These are phyloP conservation scores for Scutellaria minor DNA, from an alignment of 257 asterid species.

Conservation along the genomic window DNA sequence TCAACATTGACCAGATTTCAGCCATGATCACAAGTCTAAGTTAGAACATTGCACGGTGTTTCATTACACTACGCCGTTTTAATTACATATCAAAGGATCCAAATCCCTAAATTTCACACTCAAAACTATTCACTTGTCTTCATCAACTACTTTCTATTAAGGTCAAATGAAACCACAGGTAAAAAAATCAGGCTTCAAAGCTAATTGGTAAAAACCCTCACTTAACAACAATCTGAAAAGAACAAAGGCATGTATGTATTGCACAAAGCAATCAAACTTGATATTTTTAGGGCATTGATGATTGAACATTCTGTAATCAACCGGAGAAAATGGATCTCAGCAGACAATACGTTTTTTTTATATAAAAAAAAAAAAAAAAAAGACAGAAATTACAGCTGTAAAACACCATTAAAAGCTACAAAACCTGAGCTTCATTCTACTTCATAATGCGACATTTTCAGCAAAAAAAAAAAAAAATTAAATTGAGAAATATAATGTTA, in stretches of 20 bases:
- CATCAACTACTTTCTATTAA: no score
- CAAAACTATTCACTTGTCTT: not conserved
- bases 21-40: not conserved
- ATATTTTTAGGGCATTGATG: not conserved
- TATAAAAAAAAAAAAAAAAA: not conserved
- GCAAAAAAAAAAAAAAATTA: not conserved
- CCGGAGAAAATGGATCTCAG: not conserved
- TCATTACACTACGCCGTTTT: no score
- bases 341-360: not conserved
- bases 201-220: no score
- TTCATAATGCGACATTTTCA: not conserved
- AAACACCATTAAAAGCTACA: constrained; percentile 11
- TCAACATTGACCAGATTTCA: constrained; percentile 31
- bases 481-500: constrained; percentile 2
- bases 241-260: not conserved
- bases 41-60: no score
- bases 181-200: no score
- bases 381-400: not conserved
- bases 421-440: not conserved
- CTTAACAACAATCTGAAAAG: no score
- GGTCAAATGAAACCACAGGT: no score
- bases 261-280: constrained; percentile 3
- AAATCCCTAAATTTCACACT: not conserved
- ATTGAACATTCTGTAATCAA: constrained; percentile 1
- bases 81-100: not conserved